Percentiles rank a stretch among this genome's conserved stretches.
These are phyloP conservation scores for Polytrichum formosum DNA, from an alignment of 225 moss, liverwort and hornwort species.

Conservation along the genomic window DNA sequence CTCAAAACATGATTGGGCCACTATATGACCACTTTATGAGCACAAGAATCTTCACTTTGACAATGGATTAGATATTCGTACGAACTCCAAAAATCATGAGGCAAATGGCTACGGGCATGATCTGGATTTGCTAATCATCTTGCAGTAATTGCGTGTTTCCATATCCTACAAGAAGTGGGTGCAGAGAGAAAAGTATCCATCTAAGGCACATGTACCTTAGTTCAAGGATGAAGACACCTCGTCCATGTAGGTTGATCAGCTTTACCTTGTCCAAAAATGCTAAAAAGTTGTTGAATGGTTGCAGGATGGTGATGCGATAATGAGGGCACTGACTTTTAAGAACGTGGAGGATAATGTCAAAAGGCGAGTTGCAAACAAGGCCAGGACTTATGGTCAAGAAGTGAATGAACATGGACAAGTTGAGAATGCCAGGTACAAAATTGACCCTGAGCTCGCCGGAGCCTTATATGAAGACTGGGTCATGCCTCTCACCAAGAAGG, in stretches of 20 bases:
- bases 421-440: constrained; percentile 57
- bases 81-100: too few species aligned
- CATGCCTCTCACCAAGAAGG: constrained; percentile 96
- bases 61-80: too few species aligned
- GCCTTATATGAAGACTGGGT: constrained; percentile 93
- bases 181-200: too few species aligned
- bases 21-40: too few species aligned
- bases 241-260: background rate
- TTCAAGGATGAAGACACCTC: too few species aligned
- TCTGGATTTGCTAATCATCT: too few species aligned
- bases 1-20: too few species aligned
- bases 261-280: background rate
- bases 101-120: too few species aligned
- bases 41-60: too few species aligned
- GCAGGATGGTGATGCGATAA: constrained; percentile 79
- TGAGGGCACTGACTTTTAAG: constrained; percentile 74
- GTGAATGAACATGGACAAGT: constrained; percentile 51
- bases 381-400: constrained; percentile 80
- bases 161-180: too few species aligned
- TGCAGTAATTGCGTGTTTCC: too few species aligned
- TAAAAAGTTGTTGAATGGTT: background rate
- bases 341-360: constrained; percentile 71
- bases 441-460: constrained; percentile 77
- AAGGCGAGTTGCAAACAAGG: constrained; percentile 81
- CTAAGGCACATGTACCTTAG: too few species aligned